These are phyloP conservation scores for Teunomyces atbi DNA, from an alignment of 805 yeast species.

Conservation along the genomic window DNA sequence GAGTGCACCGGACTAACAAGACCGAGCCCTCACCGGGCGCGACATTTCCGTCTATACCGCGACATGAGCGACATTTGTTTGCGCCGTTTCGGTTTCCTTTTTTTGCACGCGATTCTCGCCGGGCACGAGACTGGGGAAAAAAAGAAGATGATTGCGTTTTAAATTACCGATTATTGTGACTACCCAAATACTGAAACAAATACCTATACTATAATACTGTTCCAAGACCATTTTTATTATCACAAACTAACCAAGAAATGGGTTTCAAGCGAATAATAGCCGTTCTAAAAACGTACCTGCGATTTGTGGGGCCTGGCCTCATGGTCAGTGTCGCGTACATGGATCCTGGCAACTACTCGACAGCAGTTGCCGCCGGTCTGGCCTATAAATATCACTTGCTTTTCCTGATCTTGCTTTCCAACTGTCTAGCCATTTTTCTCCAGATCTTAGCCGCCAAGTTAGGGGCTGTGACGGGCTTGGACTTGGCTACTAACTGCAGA, in stretches of 20 bases:
- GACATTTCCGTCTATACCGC: not conserved
- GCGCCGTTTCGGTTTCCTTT: not conserved
- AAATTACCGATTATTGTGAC: not conserved
- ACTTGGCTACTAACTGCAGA: slow-evolving; percentile 84
- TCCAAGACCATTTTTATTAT: not conserved
- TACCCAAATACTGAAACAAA: not conserved
- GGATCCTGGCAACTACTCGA: slow-evolving; percentile 97
- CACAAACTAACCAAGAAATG: not conserved
- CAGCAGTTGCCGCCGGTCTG: slow-evolving; percentile 93
- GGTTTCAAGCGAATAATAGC: slow-evolving; percentile 3
- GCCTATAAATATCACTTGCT: slow-evolving; percentile 75
- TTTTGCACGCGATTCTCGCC: not conserved
- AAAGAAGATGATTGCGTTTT: not conserved
- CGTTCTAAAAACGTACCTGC: slow-evolving; percentile 46
- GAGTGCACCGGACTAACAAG: slow-evolving; percentile 15
- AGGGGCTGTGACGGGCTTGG: slow-evolving; percentile 93
- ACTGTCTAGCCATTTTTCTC: slow-evolving; percentile 80
- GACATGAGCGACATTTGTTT: not conserved
- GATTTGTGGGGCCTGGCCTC: slow-evolving; percentile 90
- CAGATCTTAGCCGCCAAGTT: slow-evolving; percentile 83
- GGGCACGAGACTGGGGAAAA: not conserved
- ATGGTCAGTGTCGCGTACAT: slow-evolving; percentile 94
- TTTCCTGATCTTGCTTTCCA: slow-evolving; percentile 76
- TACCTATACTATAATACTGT: not conserved
- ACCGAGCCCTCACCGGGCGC: slow-evolving; percentile 12